Percentiles rank a stretch among this genome's conserved stretches.
Conservation (phyloP, 2,329 filamentous ascomycete genomes). For the Mollisiaceae sp. region DNA sequence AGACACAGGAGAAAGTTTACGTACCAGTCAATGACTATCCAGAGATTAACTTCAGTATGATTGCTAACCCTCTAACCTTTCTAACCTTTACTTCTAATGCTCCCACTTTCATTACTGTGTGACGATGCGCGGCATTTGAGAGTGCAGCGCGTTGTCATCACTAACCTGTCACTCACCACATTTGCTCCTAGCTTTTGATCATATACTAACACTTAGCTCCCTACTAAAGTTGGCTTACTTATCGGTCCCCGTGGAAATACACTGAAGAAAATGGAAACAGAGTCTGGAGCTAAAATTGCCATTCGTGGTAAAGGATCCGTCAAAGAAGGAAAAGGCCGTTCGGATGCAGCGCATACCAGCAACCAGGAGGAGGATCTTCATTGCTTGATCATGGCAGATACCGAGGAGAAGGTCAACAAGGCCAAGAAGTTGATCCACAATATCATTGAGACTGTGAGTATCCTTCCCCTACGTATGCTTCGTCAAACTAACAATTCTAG, state of each 20-base stretch:
- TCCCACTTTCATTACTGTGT: slow-evolving; percentile 52
- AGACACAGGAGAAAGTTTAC: slow-evolving; percentile 99
- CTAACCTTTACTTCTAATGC: slow-evolving; percentile 58
- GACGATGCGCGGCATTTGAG: slow-evolving; percentile 43
- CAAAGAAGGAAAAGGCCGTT: slow-evolving; percentile 98
- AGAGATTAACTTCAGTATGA: slow-evolving; percentile 99
- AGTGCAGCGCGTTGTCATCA: slow-evolving; percentile 43
- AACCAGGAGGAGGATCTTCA: slow-evolving; percentile 99
- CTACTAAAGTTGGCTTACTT: slow-evolving; percentile 97
- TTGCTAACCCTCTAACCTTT: slow-evolving; percentile 96
- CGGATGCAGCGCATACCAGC: slow-evolving; percentile 97
- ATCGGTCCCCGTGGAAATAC: slow-evolving; percentile 99
- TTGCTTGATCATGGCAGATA: slow-evolving; percentile 99
- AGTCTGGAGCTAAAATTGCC: slow-evolving; percentile 97
- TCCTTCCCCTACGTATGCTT: not conserved
- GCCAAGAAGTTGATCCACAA: slow-evolving; percentile 98
- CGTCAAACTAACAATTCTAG: slow-evolving; percentile 54
- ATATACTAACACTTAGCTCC: slow-evolving; percentile 89
- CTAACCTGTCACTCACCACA: slow-evolving; percentile 44
- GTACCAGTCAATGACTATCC: slow-evolving; percentile 99
- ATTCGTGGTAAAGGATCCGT: slow-evolving; percentile 99
- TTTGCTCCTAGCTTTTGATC: slow-evolving; percentile 45
- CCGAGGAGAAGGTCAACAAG: slow-evolving; percentile 99
- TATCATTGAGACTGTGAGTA: slow-evolving; percentile 93
- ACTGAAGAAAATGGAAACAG: slow-evolving; percentile 98